Percentiles rank a stretch among this genome's conserved stretches.
phyloP scores from a whole-genome alignment of 805 yeast genomes.

The Metschnikowia cubensis region DNA sequence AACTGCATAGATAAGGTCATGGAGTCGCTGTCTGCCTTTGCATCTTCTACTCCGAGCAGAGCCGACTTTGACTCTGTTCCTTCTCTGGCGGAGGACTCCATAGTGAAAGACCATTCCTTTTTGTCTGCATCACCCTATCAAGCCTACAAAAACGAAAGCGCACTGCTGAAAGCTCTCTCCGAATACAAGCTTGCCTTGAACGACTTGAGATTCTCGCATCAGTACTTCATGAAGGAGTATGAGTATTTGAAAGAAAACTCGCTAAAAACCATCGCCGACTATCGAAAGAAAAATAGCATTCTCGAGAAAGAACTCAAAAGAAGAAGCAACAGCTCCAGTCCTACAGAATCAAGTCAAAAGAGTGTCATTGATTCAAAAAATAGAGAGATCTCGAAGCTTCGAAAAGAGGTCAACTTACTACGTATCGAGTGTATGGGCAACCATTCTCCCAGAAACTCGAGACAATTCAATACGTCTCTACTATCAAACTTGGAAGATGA shows the following conservation, averaged over 20 bases:
- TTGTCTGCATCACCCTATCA: constrained; percentile 24
- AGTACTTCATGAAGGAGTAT: constrained; percentile 61
- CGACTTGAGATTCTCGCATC: constrained; percentile 70
- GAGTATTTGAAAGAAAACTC: constrained; percentile 62
- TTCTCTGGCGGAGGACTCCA: constrained; percentile 18
- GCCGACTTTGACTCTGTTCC: constrained; percentile 5
- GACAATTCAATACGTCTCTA: constrained; percentile 4
- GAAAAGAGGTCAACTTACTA: constrained; percentile 42
- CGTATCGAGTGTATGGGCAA: constrained; percentile 44
- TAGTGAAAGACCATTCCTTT: constrained; percentile 27
- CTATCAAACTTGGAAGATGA: constrained; percentile 13
- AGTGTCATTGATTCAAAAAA: constrained; percentile 24
- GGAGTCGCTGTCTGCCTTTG: not conserved
- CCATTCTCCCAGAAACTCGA: constrained; percentile 12
- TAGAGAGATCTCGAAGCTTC: constrained; percentile 40
- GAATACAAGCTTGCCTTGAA: constrained; percentile 56
- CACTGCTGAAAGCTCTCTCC: constrained; percentile 19
- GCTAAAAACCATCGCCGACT: constrained; percentile 47
- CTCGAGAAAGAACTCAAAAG: constrained; percentile 49
- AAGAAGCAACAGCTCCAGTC: not conserved
- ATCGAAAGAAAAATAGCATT: constrained; percentile 46
- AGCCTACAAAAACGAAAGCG: constrained; percentile 9
- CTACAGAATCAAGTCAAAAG: constrained; percentile 4
- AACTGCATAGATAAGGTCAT: constrained; percentile 37
- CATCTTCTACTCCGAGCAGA: constrained; percentile 3